Evolutionary conservation across 2,329 filamentous ascomycete species (phyloP).

Genomic region (Fusarium incarnatum): DNA sequence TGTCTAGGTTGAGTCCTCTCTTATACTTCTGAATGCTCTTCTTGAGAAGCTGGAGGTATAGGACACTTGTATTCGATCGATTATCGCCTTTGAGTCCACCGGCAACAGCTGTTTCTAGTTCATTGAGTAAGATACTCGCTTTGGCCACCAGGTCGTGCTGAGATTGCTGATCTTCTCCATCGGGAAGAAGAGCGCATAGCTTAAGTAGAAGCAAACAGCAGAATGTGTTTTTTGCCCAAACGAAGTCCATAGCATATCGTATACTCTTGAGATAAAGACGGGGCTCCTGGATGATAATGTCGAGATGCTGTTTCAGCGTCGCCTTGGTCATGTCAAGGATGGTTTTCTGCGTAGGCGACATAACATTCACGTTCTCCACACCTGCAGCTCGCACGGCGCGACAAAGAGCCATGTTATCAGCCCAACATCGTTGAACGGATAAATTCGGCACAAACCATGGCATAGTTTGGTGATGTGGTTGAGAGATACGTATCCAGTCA

Average conservation of each 20-base stretch:
- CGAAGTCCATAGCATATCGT: slow-evolving; percentile 25
- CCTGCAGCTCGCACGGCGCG: slow-evolving; percentile 13
- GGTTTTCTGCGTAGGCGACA: slow-evolving; percentile 3
- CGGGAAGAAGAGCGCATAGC: not conserved
- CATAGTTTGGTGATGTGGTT: slow-evolving; percentile 1
- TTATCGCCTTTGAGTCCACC: not conserved
- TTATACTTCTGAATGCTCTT: slow-evolving; percentile 24
- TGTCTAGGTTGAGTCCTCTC: not conserved
- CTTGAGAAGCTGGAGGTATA: slow-evolving; percentile 16
- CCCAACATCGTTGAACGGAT: slow-evolving; percentile 17
- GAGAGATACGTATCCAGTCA: slow-evolving; percentile 15
- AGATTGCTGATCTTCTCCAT: fast-evolving
- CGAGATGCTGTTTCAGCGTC: slow-evolving; percentile 10
- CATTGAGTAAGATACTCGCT: not conserved
- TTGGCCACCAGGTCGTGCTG: not conserved
- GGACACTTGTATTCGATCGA: slow-evolving; percentile 5
- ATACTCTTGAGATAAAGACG: slow-evolving; percentile 17
- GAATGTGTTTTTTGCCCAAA: slow-evolving; percentile 21
- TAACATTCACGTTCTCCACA: slow-evolving; percentile 19
- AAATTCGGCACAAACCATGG: slow-evolving; percentile 21
- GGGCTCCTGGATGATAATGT: slow-evolving; percentile 16
- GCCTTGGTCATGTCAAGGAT: slow-evolving; percentile 14
- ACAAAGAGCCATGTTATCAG: slow-evolving; percentile 24
- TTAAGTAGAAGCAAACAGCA: slow-evolving; percentile 20
- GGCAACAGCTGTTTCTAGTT: not conserved